These are phyloP conservation scores for Comarum palustre DNA, from an alignment of 306 rosid species.

Conservation along the genomic window DNA sequence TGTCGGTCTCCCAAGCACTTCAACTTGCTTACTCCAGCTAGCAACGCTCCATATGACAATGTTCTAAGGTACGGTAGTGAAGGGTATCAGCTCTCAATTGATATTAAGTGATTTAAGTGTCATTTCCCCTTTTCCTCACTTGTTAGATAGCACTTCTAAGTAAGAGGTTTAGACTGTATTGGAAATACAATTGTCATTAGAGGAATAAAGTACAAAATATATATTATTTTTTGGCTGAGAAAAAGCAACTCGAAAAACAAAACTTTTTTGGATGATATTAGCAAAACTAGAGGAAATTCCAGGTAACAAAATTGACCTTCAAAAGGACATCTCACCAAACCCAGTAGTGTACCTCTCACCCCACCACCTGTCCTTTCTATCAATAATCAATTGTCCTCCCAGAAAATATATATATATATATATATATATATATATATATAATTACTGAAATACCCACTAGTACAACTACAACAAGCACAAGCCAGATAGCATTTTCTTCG, in stretches of 20 bases:
- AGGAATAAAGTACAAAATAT: neutral
- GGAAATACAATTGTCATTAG: neutral
- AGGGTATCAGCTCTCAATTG: neutral
- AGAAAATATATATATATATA: neutral
- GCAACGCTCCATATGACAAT: constrained; percentile 39
- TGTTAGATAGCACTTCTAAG: neutral
- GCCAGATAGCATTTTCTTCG: constrained; percentile 42
- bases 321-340: constrained; percentile 35
- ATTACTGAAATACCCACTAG: constrained; percentile 41
- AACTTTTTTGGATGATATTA: neutral
- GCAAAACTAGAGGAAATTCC: neutral
- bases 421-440: too few species aligned
- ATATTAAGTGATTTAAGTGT: neutral
- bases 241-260: too few species aligned
- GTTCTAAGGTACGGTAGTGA: constrained; percentile 38
- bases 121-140: neutral
- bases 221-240: neutral
- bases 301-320: constrained; percentile 34
- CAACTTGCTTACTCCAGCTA: constrained; percentile 52
- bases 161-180: neutral
- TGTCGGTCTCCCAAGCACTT: constrained; percentile 50
- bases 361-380: constrained; percentile 6
- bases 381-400: neutral
- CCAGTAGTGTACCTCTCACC: constrained; percentile 7
- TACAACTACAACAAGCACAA: constrained; percentile 11